Base-by-base conservation (phyloP, 169 alveolate species). In the Babesia ovis region DNA sequence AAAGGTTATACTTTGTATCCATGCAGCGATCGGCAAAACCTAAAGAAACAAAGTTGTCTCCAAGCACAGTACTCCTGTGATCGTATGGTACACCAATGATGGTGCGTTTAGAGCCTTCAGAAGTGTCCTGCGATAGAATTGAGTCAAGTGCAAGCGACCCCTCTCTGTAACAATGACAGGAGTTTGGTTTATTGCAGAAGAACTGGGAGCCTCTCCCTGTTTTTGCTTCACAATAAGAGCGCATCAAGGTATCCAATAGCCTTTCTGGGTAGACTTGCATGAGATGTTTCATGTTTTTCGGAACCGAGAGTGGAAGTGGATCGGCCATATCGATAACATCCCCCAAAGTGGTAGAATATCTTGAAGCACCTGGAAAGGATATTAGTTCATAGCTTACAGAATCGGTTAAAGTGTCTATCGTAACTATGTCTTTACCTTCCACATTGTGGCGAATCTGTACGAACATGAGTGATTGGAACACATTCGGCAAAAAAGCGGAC, bases 221-320 rank as follows among this genome's bases (percentile, higher is more conserved):
- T 14, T 43, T 23, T 23, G 2, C 0, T 14, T 11, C 9, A 23
- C 74, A 64, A 31, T 64, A 64, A 0, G 29, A 54, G 11, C 37
- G 12, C 74, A 64, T 64, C 62, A 64, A 46, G 3, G 48, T 22
- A 32, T 27, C 61, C 74, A 64, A 20, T 54, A 64, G 25, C 4
- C 61, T 64, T 41, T 25, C 27, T 22, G 74, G 74, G 23, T 16
- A 64, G 23, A 6, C 8, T 29, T 4, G 9, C 0, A 4, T 5
- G 22, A 35, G 25, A 23, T 11, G n/a, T 2, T 22, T 4, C 50
- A 32, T 31, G 29, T 57, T 6, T 22, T 20, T 34, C 23, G 67
- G 67, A 23, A 11, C 32, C 18, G 23, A 1, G 31, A 16, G 20
- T 14, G 48, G 45, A n/a, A 1, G 31, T n/a, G 67, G 50, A 29